A percentile compares a stretch with the other conserved stretches of the same genome.
Conservation (phyloP, 129 eudicot species). For the Apium graveolens region DNA sequence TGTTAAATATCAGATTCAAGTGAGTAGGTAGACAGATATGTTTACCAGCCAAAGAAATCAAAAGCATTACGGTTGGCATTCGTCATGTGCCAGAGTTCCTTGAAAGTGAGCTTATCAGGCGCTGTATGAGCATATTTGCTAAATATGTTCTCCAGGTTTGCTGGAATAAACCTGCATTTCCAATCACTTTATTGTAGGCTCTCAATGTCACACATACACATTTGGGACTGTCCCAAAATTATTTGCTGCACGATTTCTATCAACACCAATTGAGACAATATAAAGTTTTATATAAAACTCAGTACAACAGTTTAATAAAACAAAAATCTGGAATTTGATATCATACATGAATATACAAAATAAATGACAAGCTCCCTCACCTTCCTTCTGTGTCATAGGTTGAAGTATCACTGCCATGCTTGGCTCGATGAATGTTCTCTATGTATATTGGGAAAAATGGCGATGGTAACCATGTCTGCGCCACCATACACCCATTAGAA, state of each 20-base stretch:
- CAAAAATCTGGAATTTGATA: too few species aligned
- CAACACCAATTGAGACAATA: too few species aligned
- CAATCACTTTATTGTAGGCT: too few species aligned
- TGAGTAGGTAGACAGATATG: background rate
- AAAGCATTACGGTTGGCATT: constrained; percentile 36
- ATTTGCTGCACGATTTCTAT: too few species aligned
- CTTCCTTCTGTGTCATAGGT: constrained; percentile 75
- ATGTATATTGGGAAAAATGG: constrained; percentile 57
- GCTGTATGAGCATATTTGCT: constrained; percentile 42
- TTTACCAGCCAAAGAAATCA: constrained; percentile 57
- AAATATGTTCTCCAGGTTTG: constrained; percentile 52
- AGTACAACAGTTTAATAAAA: too few species aligned
- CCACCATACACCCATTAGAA: background rate
- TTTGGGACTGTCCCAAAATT: too few species aligned
- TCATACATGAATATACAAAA: background rate
- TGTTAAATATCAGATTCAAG: background rate
- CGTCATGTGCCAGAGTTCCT: constrained; percentile 55
- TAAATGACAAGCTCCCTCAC: constrained; percentile 14
- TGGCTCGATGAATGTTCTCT: constrained; percentile 49
- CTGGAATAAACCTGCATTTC: constrained; percentile 36
- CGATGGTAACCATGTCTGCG: constrained; percentile 61
- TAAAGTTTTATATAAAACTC: too few species aligned
- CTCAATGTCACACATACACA: background rate
- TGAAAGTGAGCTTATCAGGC: constrained; percentile 45
- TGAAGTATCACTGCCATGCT: constrained; percentile 63